Conservation (phyloP, 164 flowering plant genomes). For the Akebia trifoliata region DNA sequence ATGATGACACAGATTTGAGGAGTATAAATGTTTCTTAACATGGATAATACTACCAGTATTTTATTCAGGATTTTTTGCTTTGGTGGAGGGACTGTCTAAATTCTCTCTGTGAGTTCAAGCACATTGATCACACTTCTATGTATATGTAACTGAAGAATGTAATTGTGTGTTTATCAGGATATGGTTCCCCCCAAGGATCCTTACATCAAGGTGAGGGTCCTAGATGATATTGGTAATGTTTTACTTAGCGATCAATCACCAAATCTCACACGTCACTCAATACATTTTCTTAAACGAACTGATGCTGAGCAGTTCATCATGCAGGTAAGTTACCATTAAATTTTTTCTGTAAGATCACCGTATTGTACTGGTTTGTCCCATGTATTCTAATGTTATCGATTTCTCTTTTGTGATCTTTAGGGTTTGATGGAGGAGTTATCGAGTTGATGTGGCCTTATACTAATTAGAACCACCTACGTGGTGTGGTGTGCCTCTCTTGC, state of each 20-base stretch:
- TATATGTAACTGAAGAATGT: conserved; percentile 1
- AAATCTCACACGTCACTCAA: conserved; percentile 70
- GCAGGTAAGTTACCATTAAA: conserved; percentile 35
- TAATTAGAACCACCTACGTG: too few species aligned
- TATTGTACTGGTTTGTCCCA: not conserved
- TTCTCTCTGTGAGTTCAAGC: not conserved
- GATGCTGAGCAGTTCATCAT: conserved; percentile 93
- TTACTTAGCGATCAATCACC: conserved; percentile 61
- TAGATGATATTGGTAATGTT: conserved; percentile 79
- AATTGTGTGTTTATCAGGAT: conserved; percentile 44
- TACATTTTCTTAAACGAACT: conserved; percentile 80
- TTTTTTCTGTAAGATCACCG: not conserved
- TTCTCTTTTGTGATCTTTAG: conserved; percentile 24
- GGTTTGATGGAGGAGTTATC: conserved; percentile 88
- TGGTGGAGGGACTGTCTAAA: too few species aligned
- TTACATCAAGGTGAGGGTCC: conserved; percentile 82
- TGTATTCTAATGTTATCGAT: not conserved
- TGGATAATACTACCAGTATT: too few species aligned
- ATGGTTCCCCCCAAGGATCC: conserved; percentile 99
- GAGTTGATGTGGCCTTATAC: too few species aligned
- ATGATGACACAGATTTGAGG: too few species aligned
- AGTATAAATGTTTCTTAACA: too few species aligned
- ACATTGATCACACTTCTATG: not conserved
- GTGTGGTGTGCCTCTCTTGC: too few species aligned
- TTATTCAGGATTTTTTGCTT: too few species aligned